Evolutionary conservation across 176 grass and related monocot genomes (phyloP), one percentile per base, ranked within the genome.

Genomic region (Aegilops sharonensis): DNA sequence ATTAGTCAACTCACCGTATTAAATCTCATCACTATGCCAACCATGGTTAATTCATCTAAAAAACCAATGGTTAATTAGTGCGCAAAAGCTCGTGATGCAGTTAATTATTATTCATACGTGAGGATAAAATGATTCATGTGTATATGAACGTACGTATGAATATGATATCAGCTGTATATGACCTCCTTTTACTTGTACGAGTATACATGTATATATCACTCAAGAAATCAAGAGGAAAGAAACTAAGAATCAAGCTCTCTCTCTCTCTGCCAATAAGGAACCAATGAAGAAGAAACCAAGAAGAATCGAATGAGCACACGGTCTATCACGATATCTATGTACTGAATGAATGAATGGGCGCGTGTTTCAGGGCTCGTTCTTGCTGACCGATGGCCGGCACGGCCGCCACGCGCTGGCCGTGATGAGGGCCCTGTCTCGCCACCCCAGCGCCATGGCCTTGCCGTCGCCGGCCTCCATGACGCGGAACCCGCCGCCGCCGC

Each of bases 401-500:
- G 65, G 82, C 32, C 87, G 82, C 95, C 92, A 97, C 24, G 60
- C 84, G 4, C 86, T 93, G 3, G 92, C 86, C 0, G 91, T 90
- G 21, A 85, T 23, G 20, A 98, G 91, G 11, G 47, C 40, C 45
- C 77, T 73, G 29, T 93, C 91, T 27, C 89, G 81, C 95, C 93
- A 95, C 78, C 79, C 83, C 72, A 98, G 82, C 45, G 87, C 84
- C 67, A 95, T 89, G 23, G 82, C 87, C 37, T 6, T 57, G 21
- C 81, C 88, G 76, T 84, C 83, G 35, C 70, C 93, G 78, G n/a
- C 76, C 77, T 87, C 86, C 17, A 85, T 18, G 64, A 92, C 88
- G 6, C 68, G 85, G 81, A 98, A 98, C 32, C 92, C 92, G 39
- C 89, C 72, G 62, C 68, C 84, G 24, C 77, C 76, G 75, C 84